Evolutionary conservation across 305 asterid genomes (phyloP).

Genomic region (Plantago coronopus): DNA sequence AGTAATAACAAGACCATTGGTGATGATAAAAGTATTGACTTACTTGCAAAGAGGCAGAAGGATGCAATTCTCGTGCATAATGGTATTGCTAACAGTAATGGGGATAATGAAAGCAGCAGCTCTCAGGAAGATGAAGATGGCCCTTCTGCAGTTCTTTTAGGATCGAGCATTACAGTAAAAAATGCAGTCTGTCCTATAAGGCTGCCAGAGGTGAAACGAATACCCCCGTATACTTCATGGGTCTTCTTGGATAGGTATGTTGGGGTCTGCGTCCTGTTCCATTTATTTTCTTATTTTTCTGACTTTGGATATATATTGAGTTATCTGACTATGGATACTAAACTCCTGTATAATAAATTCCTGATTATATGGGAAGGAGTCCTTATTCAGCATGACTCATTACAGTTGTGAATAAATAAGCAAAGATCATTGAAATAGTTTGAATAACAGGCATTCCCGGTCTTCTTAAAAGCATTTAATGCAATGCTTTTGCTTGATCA

Average conservation of each 20-base stretch:
- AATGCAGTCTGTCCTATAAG: conserved; percentile 87
- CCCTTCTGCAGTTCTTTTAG: conserved; percentile 80
- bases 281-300: neutral
- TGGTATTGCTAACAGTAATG: conserved; percentile 63
- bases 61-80: conserved; percentile 81
- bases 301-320: too few relatives aligned
- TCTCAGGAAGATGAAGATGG: conserved; percentile 85
- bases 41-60: conserved; percentile 84
- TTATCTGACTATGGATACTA: too few relatives aligned
- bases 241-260: conserved; percentile 80
- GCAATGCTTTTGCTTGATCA: too few relatives aligned
- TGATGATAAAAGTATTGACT: conserved; percentile 49
- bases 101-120: conserved; percentile 63
- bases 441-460: too few relatives aligned
- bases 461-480: too few relatives aligned
- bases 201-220: conserved; percentile 61
- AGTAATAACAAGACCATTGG: conserved; percentile 42
- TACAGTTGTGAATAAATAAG: too few relatives aligned
- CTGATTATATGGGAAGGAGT: too few relatives aligned
- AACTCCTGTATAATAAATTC: too few relatives aligned
- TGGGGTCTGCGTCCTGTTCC: neutral
- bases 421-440: too few relatives aligned
- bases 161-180: conserved; percentile 88
- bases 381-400: too few relatives aligned
- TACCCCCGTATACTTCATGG: conserved; percentile 89